Base-by-base conservation (phyloP, 805 yeast species). In the Saccharomycopsis lassenensis region DNA sequence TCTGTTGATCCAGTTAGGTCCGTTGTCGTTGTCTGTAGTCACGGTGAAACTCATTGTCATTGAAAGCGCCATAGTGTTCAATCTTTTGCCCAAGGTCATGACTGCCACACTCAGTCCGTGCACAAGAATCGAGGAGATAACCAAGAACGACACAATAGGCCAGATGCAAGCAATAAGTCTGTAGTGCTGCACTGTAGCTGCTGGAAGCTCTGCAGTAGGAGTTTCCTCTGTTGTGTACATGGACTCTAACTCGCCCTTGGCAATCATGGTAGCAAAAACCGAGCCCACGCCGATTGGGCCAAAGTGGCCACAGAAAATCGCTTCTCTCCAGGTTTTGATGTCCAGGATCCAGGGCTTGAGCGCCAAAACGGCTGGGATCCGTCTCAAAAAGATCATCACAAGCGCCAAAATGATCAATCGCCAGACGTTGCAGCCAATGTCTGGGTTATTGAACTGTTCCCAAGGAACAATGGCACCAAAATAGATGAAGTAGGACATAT, bases 231-330 rank as follows among this genome's bases (percentile, higher is more conserved):
- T 59, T 16, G 69, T 62, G 12, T 63, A 59, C 40, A 58, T 61
- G 5, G 57, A 62, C 51, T 83, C 93, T 36, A 81, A 58, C 43
- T 77, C 80, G 7, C 74, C 71, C 43, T 89, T 70, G 1, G 94
- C 84, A 44, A 85, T 62, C 33, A 86, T 76, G 4, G 83, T 77
- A 28, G 91, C 89, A 56, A 82, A 85, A 5, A 86, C 65, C 1
- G 94, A 94, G 40, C 95, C 95, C 16, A 86, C 95, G 32, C 96
- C 96, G 51, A 87, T 83, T 2, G 96, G 95, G 12, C 96, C 96
- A 56, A 87, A 86, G 59, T 86, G 95, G 15, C 95, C 95, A 55
- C 93, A 84, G 56, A 87, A 87, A 3, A 86, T 54, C 0, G 95
- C 95, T 55, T 86, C 96, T 55, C 94, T 73, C 94, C 95, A 86